phyloP scores from a whole-genome alignment of 2,329 filamentous ascomycete genomes.

The Xylariaceae sp. region DNA sequence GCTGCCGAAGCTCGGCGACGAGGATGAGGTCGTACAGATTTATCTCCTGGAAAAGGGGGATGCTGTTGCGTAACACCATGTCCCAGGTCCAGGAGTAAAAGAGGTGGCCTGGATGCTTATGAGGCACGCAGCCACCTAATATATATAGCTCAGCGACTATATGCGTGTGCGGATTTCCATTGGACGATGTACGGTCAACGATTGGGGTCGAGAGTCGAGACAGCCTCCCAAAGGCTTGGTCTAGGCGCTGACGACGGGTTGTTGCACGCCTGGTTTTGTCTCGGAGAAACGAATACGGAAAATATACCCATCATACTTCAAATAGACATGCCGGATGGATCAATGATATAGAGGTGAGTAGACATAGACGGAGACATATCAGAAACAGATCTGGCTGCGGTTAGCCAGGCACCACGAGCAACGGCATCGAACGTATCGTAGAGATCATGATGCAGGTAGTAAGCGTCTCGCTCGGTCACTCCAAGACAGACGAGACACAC shows the following conservation, averaged over 20 bases:
- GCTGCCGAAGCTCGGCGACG: constrained; percentile 42
- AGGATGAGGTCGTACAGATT: constrained; percentile 45
- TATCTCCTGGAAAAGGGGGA: constrained; percentile 44
- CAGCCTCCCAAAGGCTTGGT: too few relatives aligned
- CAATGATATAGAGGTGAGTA: background rate
- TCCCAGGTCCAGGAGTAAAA: too few relatives aligned
- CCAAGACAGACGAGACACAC: too few relatives aligned
- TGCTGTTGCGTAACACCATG: background rate
- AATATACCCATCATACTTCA: background rate
- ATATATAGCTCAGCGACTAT: background rate
- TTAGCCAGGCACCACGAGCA: background rate
- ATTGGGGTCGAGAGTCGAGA: too few relatives aligned
- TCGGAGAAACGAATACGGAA: too few relatives aligned
- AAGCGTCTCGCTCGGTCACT: background rate
- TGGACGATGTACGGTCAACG: background rate
- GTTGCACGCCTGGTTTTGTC: too few relatives aligned
- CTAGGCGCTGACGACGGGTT: too few relatives aligned
- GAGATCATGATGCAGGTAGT: background rate
- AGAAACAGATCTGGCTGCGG: background rate
- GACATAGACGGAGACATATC: background rate
- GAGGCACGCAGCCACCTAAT: background rate
- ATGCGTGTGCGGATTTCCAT: background rate
- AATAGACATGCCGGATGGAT: background rate
- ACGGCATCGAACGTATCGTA: background rate
- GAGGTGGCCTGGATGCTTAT: background rate